Evolutionary conservation across 805 yeast genomes (phyloP), one percentile per base, ranked within the genome.

Genomic region (Yarrowia alimentaria): DNA sequence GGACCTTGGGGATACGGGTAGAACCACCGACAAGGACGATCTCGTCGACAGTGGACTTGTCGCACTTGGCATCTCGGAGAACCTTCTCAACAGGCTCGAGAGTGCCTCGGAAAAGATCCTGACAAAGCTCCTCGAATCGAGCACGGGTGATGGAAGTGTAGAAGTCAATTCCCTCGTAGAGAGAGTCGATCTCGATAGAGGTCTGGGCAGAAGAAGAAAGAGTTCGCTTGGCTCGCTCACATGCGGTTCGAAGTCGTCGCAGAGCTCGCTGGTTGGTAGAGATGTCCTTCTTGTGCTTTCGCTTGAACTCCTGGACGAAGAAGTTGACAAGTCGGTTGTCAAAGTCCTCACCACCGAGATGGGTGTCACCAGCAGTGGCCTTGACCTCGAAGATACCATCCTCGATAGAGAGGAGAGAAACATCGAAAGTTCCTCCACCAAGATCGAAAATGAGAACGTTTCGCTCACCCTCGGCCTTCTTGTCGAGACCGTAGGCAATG

Each of bases 361-460:
- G 91, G 55, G 91, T 86, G 68, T 89, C 86, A 71, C 85, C 88
- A 55, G 87, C 88, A 57, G 97, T 89, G 61, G 97, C 89, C 79
- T 89, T 89, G 64, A 89, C 97, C 71, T 89, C 91, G 79, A 89
- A 89, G 65, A 89, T 87, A 75, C 96, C 97, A 68, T 89, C 96
- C 68, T 88, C 95, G 67, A 89, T 86, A 69, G 90, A 81, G 68
- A 89, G 78, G 59, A 89, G 78, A 45, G 96, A 90, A 53, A 89
- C 96, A 86, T 89, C 97, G 77, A 89, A 89, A 69, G 96, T 89
- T 81, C 96, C 96, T 77, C 97, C 97, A 81, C 97, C 97, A 70
- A 89, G 81, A 74, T 89, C 96, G 77, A 88, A 89, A 70, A 89
- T 86, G 67, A 89, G 77, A 58, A 89, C 91, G 72, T 88, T 87